These are phyloP conservation scores for Anacardium occidentale DNA, from an alignment of 345 rosid species.

Conservation along the genomic window DNA sequence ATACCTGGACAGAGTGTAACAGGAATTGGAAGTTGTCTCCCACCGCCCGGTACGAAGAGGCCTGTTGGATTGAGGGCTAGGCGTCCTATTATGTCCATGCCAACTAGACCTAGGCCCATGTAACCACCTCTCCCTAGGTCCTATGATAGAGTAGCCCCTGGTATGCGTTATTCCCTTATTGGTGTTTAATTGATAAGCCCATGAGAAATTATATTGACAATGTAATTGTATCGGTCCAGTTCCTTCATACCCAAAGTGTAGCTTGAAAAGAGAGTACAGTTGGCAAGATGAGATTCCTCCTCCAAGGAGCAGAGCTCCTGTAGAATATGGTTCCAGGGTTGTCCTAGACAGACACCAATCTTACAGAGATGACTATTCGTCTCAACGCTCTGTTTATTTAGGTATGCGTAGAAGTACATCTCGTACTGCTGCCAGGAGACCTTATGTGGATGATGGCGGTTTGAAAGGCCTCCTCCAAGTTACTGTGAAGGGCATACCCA, in stretches of 20 bases:
- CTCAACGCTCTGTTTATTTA: constrained; percentile 69
- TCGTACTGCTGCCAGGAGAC: constrained; percentile 70
- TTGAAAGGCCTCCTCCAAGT: constrained; percentile 75
- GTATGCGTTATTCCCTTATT: constrained; percentile 36
- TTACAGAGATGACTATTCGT: constrained; percentile 72
- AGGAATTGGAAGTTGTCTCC: constrained; percentile 51
- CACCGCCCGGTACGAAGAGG: constrained; percentile 57
- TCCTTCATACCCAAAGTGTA: constrained; percentile 65
- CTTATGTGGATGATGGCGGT: constrained; percentile 77
- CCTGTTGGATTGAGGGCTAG: constrained; percentile 61
- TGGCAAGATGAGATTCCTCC: constrained; percentile 68
- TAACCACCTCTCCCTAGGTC: constrained; percentile 65
- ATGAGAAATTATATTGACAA: constrained; percentile 2
- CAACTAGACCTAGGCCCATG: constrained; percentile 69
- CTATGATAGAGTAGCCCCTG: constrained; percentile 81
- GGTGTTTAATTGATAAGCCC: background rate
- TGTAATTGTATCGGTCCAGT: constrained; percentile 39
- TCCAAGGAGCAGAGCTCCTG: constrained; percentile 69
- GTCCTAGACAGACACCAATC: constrained; percentile 71
- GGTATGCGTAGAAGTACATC: constrained; percentile 66
- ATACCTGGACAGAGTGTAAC: constrained; percentile 41
- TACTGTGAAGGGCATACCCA: constrained; percentile 76
- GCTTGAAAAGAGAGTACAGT: constrained; percentile 78
- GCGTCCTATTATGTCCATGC: constrained; percentile 63
- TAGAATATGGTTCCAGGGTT: constrained; percentile 71